Percentiles rank a stretch among this genome's conserved stretches.
Evolutionary conservation across 495 filamentous ascomycete genomes (phyloP).

Genomic region (Lasiosphaeria ovina): DNA sequence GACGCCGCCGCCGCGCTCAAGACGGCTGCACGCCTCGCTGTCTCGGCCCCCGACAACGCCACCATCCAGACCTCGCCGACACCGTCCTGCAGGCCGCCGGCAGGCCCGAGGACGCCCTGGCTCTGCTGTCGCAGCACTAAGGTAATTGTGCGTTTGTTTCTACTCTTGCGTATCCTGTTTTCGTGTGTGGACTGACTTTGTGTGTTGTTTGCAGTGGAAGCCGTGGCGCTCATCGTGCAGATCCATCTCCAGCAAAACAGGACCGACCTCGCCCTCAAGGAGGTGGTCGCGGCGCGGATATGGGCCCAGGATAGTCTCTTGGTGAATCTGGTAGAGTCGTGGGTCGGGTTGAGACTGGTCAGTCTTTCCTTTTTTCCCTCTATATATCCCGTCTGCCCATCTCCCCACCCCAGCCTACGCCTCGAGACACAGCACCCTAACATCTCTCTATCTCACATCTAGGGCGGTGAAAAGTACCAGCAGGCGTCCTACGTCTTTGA

Average conservation of each 20-base stretch:
- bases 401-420: no score
- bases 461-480: slow-evolving; percentile 97
- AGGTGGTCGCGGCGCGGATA: slow-evolving; percentile 81
- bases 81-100: slow-evolving; percentile 75
- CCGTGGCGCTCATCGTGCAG: slow-evolving; percentile 76
- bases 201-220: slow-evolving; percentile 43
- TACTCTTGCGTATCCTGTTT: background rate
- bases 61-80: slow-evolving; percentile 78
- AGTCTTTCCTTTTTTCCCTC: slow-evolving; percentile 27
- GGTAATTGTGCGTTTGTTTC: slow-evolving; percentile 69
- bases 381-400: background rate
- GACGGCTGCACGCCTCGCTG: slow-evolving; percentile 63
- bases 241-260: slow-evolving; percentile 91
- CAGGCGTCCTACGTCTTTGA: slow-evolving; percentile 98
- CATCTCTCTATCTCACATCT: background rate
- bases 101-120: slow-evolving; percentile 78
- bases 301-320: slow-evolving; percentile 95
- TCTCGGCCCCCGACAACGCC: slow-evolving; percentile 64
- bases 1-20: slow-evolving; percentile 59
- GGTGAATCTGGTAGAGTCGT: slow-evolving; percentile 92
- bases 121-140: slow-evolving; percentile 75
- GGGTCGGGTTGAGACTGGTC: slow-evolving; percentile 88
- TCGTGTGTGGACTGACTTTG: no score
- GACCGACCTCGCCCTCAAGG: slow-evolving; percentile 83
- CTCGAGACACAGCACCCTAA: background rate